Evolutionary conservation across 1,284 basidiomycete species (phyloP).

Genomic region (Leccinum angustisporum): DNA sequence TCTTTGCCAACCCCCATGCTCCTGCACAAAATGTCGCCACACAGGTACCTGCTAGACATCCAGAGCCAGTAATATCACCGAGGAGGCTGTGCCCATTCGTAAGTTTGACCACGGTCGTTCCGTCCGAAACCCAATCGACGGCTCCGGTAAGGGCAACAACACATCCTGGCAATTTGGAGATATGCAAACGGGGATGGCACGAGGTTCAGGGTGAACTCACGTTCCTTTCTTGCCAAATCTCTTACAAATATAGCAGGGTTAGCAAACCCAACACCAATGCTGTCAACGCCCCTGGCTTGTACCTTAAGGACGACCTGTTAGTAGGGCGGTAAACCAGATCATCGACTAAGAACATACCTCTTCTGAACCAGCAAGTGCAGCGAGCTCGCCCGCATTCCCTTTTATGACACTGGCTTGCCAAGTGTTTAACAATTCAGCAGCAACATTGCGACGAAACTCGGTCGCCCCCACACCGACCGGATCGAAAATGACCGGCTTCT

Average conservation of each 20-base stretch:
- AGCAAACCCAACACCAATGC: conserved; percentile 72
- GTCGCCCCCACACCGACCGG: conserved; percentile 94
- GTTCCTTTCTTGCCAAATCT: conserved; percentile 71
- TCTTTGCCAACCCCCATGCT: conserved; percentile 42
- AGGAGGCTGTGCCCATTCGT: conserved; percentile 79
- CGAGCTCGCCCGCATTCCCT: conserved; percentile 93
- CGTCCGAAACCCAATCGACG: conserved; percentile 87
- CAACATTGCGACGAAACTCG: conserved; percentile 61
- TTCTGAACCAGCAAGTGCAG: conserved; percentile 67
- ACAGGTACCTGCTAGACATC: conserved; percentile 83
- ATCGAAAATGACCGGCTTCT: conserved; percentile 88
- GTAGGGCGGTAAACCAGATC: background rate
- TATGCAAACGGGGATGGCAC: background rate
- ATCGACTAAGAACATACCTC: conserved; percentile 50
- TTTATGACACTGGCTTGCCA: conserved; percentile 95
- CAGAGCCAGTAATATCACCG: conserved; percentile 84
- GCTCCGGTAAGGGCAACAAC: conserved; percentile 84
- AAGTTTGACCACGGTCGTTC: conserved; percentile 63
- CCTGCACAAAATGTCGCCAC: conserved; percentile 80
- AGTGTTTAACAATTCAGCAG: conserved; percentile 71
- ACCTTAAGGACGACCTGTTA: conserved; percentile 42
- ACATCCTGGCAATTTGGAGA: conserved; percentile 52
- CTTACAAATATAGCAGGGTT: conserved; percentile 75
- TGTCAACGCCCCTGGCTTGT: conserved; percentile 86
- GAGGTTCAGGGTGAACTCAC: conserved; percentile 43